A percentile compares a stretch with the other conserved stretches of the same genome.
These are phyloP conservation scores for Pulveroboletus sp. DNA, from an alignment of 768 basidiomycete genomes.

Conservation along the genomic window DNA sequence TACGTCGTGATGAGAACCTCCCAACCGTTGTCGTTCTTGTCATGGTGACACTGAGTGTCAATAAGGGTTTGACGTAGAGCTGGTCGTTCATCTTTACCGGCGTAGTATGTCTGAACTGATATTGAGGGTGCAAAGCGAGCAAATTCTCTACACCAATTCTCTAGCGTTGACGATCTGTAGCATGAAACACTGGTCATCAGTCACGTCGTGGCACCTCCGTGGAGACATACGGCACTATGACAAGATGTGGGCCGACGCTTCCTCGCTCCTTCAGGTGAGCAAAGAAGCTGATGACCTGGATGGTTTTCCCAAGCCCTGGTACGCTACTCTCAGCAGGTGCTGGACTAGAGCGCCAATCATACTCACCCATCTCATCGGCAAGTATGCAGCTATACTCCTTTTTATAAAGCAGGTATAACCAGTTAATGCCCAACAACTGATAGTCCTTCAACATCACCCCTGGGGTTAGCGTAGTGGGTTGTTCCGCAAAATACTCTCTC, in stretches of 20 bases:
- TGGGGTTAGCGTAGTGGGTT: constrained; percentile 64
- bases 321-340: background rate
- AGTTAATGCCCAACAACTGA: constrained; percentile 95
- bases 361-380: constrained; percentile 97
- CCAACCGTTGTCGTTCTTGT: constrained; percentile 58
- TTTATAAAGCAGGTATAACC: constrained; percentile 84
- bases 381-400: constrained; percentile 87
- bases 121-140: constrained; percentile 84
- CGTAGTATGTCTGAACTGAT: constrained; percentile 88
- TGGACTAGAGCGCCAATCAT: background rate
- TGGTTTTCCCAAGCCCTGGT: constrained; percentile 93
- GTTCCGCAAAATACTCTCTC: constrained; percentile 65
- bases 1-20: constrained; percentile 97
- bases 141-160: constrained; percentile 99
- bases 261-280: constrained; percentile 81
- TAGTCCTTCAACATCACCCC: constrained; percentile 89
- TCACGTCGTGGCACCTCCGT: background rate
- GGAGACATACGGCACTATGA: constrained; percentile 85
- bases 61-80: constrained; percentile 67
- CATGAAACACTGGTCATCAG: constrained; percentile 5
- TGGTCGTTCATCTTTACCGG: constrained; percentile 80
- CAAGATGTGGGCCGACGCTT: constrained; percentile 79
- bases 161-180: constrained; percentile 84
- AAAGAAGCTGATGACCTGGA: constrained; percentile 97
- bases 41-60: constrained; percentile 49